Evolutionary conservation across 176 grass and related monocot genomes (phyloP).

Genomic region (Avena eriantha): DNA sequence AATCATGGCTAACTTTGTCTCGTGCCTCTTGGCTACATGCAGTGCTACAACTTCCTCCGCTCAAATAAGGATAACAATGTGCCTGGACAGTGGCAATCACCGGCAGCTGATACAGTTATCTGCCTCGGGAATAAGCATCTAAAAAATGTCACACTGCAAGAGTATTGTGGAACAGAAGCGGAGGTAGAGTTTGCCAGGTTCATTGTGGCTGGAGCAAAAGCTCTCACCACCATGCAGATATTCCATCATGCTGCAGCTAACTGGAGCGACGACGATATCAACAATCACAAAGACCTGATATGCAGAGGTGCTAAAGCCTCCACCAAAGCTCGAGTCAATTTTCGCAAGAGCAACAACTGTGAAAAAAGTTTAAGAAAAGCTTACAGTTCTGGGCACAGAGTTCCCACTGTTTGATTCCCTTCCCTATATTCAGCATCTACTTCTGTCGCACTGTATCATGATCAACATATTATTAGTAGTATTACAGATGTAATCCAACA

Average conservation of each 20-base stretch:
- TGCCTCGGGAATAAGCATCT: background rate
- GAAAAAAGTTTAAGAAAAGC: background rate
- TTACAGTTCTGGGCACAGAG: background rate
- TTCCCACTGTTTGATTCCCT: background rate
- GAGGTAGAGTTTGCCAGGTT: conserved; percentile 11
- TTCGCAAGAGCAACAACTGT: background rate
- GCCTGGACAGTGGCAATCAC: background rate
- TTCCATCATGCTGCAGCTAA: background rate
- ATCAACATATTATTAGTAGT: background rate
- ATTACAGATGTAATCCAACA: background rate
- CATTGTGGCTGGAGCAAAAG: conserved; percentile 14
- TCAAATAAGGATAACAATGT: background rate
- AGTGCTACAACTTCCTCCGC: background rate
- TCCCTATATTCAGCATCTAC: background rate
- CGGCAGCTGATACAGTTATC: background rate
- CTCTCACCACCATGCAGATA: background rate
- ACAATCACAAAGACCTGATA: background rate
- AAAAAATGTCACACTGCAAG: background rate
- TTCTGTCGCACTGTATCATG: background rate
- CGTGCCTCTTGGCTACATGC: background rate
- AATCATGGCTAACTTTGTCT: background rate
- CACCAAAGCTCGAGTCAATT: background rate
- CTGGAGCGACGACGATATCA: background rate
- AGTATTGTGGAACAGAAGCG: background rate
- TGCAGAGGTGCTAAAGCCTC: conserved; percentile 3